phyloP scores from a whole-genome alignment of 306 rosid species.

The Castanea sativa region DNA sequence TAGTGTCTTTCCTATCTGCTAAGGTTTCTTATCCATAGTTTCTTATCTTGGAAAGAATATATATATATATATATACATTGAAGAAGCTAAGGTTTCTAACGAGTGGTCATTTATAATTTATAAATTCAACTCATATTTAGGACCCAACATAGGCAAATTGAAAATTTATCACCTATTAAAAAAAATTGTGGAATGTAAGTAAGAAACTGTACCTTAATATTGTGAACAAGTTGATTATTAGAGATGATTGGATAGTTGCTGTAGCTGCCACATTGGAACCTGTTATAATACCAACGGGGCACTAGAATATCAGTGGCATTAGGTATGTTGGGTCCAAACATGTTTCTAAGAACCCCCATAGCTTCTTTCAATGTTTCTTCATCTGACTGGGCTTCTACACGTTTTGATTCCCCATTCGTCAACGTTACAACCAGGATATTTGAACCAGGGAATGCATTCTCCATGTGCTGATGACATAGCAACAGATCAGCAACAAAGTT shows the following conservation, averaged over 20 bases:
- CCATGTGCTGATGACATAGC: slow-evolving; percentile 88
- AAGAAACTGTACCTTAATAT: slow-evolving; percentile 58
- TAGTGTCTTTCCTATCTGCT: too few relatives aligned
- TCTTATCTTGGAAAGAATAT: not conserved
- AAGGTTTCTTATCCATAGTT: not conserved
- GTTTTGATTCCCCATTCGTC: slow-evolving; percentile 94
- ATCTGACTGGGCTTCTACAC: slow-evolving; percentile 85
- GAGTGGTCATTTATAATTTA: not conserved
- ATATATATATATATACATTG: too few relatives aligned
- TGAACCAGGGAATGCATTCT: slow-evolving; percentile 92
- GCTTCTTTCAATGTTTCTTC: slow-evolving; percentile 76
- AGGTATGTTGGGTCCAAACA: slow-evolving; percentile 83
- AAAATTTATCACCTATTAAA: not conserved
- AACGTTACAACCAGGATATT: slow-evolving; percentile 90
- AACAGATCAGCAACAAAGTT: slow-evolving; percentile 33
- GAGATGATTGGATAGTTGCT: slow-evolving; percentile 84
- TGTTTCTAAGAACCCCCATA: slow-evolving; percentile 79
- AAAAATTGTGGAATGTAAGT: not conserved
- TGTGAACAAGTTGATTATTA: slow-evolving; percentile 43
- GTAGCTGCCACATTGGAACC: slow-evolving; percentile 94
- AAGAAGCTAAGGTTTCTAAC: not conserved
- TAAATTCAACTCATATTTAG: not conserved
- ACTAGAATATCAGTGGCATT: slow-evolving; percentile 79
- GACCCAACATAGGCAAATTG: not conserved
- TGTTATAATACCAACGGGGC: slow-evolving; percentile 90